phyloP scores from a whole-genome alignment of 2,329 filamentous ascomycete genomes.

The Nemania abortiva region DNA sequence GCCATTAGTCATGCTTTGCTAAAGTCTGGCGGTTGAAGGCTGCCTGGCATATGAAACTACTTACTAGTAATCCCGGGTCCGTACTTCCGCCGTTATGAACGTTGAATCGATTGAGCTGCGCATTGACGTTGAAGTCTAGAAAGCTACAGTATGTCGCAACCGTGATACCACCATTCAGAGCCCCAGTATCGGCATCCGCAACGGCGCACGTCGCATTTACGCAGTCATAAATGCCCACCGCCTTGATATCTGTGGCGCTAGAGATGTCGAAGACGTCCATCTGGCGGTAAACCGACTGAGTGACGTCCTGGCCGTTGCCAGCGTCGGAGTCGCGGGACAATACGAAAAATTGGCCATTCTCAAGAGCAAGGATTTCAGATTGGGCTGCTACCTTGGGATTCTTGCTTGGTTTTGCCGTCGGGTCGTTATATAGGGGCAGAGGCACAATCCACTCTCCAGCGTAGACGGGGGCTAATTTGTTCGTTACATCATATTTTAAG shows the following conservation, averaged over 20 bases:
- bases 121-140: slow-evolving; percentile 75
- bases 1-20: slow-evolving; percentile 26
- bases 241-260: slow-evolving; percentile 70
- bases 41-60: neutral
- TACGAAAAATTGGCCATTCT: slow-evolving; percentile 73
- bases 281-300: slow-evolving; percentile 72
- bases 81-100: slow-evolving; percentile 75
- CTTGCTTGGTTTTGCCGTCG: slow-evolving; percentile 59
- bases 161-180: slow-evolving; percentile 65
- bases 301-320: slow-evolving; percentile 67
- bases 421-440: slow-evolving; percentile 69
- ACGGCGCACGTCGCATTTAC: slow-evolving; percentile 45
- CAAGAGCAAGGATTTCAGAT: slow-evolving; percentile 75
- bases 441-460: slow-evolving; percentile 74
- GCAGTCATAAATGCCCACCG: slow-evolving; percentile 54
- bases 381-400: slow-evolving; percentile 70
- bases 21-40: neutral
- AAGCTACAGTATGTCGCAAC: slow-evolving; percentile 74
- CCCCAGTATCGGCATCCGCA: slow-evolving; percentile 57
- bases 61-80: slow-evolving; percentile 64
- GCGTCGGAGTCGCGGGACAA: slow-evolving; percentile 72
- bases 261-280: slow-evolving; percentile 76
- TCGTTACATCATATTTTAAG: slow-evolving; percentile 72
- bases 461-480: slow-evolving; percentile 58
- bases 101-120: slow-evolving; percentile 73